A percentile compares a stretch with the other conserved stretches of the same genome.
Conservation (phyloP, 768 basidiomycete species). For the Suillus spraguei region DNA sequence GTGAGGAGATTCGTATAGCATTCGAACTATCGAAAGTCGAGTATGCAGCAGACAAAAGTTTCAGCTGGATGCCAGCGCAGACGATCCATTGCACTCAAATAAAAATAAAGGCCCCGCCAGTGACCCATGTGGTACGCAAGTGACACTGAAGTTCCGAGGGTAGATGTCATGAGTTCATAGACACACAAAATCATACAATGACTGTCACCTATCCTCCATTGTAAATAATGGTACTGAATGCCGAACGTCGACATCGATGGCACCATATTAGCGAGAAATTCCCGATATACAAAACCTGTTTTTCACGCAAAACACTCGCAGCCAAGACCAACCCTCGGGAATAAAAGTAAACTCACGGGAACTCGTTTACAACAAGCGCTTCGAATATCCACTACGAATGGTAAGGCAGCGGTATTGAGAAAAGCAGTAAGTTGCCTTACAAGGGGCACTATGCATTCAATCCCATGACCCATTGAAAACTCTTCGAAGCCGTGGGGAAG, state of each 20-base stretch:
- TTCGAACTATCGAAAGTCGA: background rate
- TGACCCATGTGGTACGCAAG: slow-evolving; percentile 31
- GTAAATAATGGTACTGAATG: background rate
- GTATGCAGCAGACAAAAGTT: background rate
- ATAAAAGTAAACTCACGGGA: slow-evolving; percentile 34
- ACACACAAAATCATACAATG: background rate
- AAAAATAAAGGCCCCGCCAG: slow-evolving; percentile 35
- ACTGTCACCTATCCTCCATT: background rate
- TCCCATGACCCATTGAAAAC: background rate
- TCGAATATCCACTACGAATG: slow-evolving; percentile 22
- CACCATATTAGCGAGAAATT: background rate
- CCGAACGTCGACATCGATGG: background rate
- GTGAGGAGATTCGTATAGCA: background rate
- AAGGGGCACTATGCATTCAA: background rate
- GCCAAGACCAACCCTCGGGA: slow-evolving; percentile 15
- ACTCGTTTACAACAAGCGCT: slow-evolving; percentile 47
- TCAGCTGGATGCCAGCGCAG: slow-evolving; percentile 25
- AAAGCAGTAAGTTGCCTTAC: background rate
- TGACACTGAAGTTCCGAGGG: slow-evolving; percentile 36
- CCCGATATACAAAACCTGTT: background rate
- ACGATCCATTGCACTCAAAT: slow-evolving; percentile 31
- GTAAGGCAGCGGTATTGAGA: slow-evolving; percentile 10
- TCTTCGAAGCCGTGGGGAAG: background rate
- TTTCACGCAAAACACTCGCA: background rate
- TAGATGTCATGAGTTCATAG: slow-evolving; percentile 17